Percentiles rank a stretch among this genome's conserved stretches.
These are phyloP conservation scores for Saccharomycopsis selenospora DNA, from an alignment of 805 yeast genomes.

Conservation along the genomic window DNA sequence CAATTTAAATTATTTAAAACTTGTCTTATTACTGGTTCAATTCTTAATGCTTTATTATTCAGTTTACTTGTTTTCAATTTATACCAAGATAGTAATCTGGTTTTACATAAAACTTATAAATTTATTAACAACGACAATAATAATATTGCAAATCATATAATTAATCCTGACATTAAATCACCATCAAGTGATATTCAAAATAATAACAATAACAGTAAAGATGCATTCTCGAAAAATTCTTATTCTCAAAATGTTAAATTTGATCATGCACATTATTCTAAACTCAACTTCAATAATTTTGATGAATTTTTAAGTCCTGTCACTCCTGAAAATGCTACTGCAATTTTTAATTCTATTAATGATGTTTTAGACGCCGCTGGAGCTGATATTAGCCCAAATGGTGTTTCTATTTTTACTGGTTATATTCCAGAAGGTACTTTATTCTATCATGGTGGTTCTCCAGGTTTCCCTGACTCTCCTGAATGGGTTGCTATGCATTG, in stretches of 20 bases:
- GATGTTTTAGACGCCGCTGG: conserved; percentile 47
- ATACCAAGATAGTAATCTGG: background rate
- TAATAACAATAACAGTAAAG: too few species aligned
- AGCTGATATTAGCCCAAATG: conserved; percentile 46
- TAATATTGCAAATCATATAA: too few species aligned
- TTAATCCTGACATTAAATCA: too few species aligned
- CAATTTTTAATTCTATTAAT: conserved; percentile 48
- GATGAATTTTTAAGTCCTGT: conserved; percentile 27
- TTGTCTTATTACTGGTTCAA: background rate
- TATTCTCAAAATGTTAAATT: conserved; percentile 1
- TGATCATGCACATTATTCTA: background rate
- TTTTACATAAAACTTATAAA: background rate
- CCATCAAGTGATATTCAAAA: background rate
- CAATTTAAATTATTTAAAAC: background rate
- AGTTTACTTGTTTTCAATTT: background rate
- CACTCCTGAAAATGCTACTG: conserved; percentile 43
- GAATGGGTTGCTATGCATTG: conserved; percentile 65
- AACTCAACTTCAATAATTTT: conserved; percentile 24
- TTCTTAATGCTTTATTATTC: background rate
- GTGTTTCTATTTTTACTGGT: conserved; percentile 55
- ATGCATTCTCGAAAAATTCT: background rate
- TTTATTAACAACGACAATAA: too few species aligned
- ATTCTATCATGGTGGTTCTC: conserved; percentile 40
- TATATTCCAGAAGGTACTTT: conserved; percentile 52
- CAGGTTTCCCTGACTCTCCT: conserved; percentile 34